Evolutionary conservation across 345 rosid species (phyloP).

Genomic region (Jatropha curcas): DNA sequence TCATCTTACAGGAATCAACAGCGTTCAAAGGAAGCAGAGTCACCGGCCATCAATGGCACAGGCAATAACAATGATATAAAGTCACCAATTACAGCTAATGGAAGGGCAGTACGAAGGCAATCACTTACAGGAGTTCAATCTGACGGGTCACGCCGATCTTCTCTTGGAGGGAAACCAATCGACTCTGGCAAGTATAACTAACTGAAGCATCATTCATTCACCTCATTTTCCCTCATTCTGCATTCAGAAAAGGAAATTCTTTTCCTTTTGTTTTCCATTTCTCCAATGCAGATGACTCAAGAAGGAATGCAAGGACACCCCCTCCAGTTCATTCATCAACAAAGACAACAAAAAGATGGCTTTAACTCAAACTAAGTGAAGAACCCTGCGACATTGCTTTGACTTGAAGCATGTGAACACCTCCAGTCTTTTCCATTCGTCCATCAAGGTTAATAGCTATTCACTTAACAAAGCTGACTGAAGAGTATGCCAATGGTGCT

Average conservation of each 20-base stretch:
- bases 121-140: slow-evolving; percentile 65
- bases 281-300: slow-evolving; percentile 40
- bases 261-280: slow-evolving; percentile 4
- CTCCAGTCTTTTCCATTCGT: too few species aligned
- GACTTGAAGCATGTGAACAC: slow-evolving; percentile 45
- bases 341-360: slow-evolving; percentile 11
- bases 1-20: slow-evolving; percentile 44
- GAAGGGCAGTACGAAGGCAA: slow-evolving; percentile 61
- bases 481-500: neutral
- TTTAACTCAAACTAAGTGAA: slow-evolving; percentile 1
- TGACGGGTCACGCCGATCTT: slow-evolving; percentile 66
- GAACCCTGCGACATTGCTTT: slow-evolving; percentile 33
- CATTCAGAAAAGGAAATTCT: neutral
- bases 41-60: slow-evolving; percentile 39
- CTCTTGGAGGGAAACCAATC: slow-evolving; percentile 68
- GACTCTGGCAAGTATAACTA: slow-evolving; percentile 45
- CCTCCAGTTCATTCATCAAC: slow-evolving; percentile 41
- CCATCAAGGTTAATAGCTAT: too few species aligned
- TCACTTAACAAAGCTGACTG: neutral
- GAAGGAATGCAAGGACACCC: slow-evolving; percentile 72
- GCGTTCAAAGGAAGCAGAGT: slow-evolving; percentile 33
- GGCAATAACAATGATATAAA: slow-evolving; percentile 33
- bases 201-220: neutral
- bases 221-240: too few species aligned
- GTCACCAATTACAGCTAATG: slow-evolving; percentile 48